Percentiles rank a stretch among this genome's conserved stretches.
phyloP scores from a whole-genome alignment of 371 early-diverging fungal genomes.

The Mucor ambiguus region DNA sequence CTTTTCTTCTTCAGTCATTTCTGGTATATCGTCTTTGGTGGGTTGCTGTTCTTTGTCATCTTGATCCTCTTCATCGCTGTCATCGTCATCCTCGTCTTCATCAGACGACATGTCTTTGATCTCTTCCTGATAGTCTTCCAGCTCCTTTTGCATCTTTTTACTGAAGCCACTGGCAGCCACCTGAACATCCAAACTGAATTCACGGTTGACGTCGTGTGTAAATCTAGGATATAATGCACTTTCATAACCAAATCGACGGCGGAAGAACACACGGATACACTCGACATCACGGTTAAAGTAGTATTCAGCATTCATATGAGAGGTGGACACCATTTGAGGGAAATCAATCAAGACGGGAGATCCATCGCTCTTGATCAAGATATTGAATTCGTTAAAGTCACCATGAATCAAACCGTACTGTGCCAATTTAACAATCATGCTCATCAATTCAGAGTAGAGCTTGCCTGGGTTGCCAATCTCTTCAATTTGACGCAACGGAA shows the following conservation, averaged over 20 bases:
- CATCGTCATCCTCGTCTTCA: constrained; percentile 37
- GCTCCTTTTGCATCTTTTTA: constrained; percentile 85
- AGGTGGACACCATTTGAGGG: constrained; percentile 99
- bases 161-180: constrained; percentile 96
- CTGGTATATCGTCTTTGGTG: constrained; percentile 32
- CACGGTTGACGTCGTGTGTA: constrained; percentile 76
- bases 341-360: constrained; percentile 97
- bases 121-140: constrained; percentile 72
- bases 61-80: constrained; percentile 35
- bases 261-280: constrained; percentile 96
- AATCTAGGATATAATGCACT: constrained; percentile 89
- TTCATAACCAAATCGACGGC: constrained; percentile 88
- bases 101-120: constrained; percentile 46
- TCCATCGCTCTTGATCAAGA: constrained; percentile 87
- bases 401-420: constrained; percentile 98
- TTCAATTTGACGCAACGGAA: constrained; percentile 90
- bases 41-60: constrained; percentile 20
- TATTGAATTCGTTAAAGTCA: constrained; percentile 99
- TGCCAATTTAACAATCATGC: constrained; percentile 94
- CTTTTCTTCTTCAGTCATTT: constrained; percentile 35
- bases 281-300: constrained; percentile 99
- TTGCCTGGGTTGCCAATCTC: constrained; percentile 87
- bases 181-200: constrained; percentile 92
- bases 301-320: constrained; percentile 92
- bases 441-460: constrained; percentile 93